Evolutionary conservation across 2,329 filamentous ascomycete genomes (phyloP).

Genomic region (Calonectria hongkongensis): DNA sequence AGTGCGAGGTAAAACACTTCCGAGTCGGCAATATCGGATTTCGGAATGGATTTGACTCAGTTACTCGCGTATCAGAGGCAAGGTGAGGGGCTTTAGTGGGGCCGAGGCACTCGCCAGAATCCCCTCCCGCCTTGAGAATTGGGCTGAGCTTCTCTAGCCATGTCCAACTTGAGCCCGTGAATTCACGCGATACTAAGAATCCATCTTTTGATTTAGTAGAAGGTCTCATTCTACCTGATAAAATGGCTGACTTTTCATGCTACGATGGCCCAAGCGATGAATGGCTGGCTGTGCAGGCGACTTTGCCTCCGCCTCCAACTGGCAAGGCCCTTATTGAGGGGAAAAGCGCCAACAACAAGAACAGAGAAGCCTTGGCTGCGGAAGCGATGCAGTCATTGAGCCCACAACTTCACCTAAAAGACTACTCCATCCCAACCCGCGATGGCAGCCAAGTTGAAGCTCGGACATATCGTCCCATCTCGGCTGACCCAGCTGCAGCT

Average conservation of each 20-base stretch:
- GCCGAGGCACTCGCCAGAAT: too few species aligned
- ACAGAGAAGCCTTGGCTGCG: constrained; percentile 38
- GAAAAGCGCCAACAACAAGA: constrained; percentile 36
- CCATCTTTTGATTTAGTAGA: too few species aligned
- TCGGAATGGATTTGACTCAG: too few species aligned
- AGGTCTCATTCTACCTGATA: neutral
- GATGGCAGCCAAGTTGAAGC: constrained; percentile 42
- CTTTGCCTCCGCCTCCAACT: constrained; percentile 21
- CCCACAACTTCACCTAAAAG: constrained; percentile 56
- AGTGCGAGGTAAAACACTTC: too few species aligned
- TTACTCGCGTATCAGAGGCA: too few species aligned
- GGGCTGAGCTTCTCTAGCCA: too few species aligned
- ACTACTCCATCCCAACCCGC: constrained; percentile 53
- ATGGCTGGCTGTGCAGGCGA: constrained; percentile 63
- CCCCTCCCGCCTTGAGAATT: too few species aligned
- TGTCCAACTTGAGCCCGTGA: too few species aligned
- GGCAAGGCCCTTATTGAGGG: constrained; percentile 39
- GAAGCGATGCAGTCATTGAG: constrained; percentile 38
- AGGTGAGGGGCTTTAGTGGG: too few species aligned
- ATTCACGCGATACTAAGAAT: too few species aligned
- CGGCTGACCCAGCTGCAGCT: constrained; percentile 52
- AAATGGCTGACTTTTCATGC: constrained; percentile 55
- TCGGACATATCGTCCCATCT: constrained; percentile 40
- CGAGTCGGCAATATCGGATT: too few species aligned
- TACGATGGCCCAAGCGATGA: constrained; percentile 65